phyloP scores from a whole-genome alignment of 2,329 filamentous ascomycete species.

The Diaporthe sp. region DNA sequence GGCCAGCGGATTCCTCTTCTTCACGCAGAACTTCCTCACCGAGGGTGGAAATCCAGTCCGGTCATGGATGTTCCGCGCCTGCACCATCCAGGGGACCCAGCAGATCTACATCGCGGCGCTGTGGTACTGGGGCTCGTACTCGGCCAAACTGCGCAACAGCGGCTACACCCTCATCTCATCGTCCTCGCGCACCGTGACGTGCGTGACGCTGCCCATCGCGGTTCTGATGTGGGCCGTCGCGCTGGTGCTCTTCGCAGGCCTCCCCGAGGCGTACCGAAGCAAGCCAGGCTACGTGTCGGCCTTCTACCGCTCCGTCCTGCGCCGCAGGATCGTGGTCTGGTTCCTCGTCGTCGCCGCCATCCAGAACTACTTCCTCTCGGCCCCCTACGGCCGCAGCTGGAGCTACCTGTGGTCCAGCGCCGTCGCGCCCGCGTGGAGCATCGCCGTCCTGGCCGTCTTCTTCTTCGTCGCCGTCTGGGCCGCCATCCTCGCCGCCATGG shows the following conservation, averaged over 20 bases:
- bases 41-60: constrained; percentile 72
- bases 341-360: constrained; percentile 75
- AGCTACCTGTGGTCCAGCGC: constrained; percentile 72
- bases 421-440: constrained; percentile 68
- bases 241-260: constrained; percentile 68
- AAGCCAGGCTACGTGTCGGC: constrained; percentile 74
- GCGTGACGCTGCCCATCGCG: constrained; percentile 70
- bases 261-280: constrained; percentile 77
- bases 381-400: constrained; percentile 78
- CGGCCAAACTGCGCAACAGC: constrained; percentile 56
- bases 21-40: constrained; percentile 76
- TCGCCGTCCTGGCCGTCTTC: constrained; percentile 68
- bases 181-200: constrained; percentile 49
- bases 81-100: constrained; percentile 76
- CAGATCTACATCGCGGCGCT: constrained; percentile 75
- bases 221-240: constrained; percentile 70
- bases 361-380: constrained; percentile 77
- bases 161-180: constrained; percentile 51
- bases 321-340: constrained; percentile 77
- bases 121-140: constrained; percentile 75
- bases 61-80: constrained; percentile 78
- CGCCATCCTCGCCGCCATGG: constrained; percentile 64
- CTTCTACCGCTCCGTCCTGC: constrained; percentile 73
- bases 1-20: constrained; percentile 74
- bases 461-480: constrained; percentile 72